Evolutionary conservation across 148 eudicot species (phyloP).

Genomic region (Rhododendron henanense): DNA sequence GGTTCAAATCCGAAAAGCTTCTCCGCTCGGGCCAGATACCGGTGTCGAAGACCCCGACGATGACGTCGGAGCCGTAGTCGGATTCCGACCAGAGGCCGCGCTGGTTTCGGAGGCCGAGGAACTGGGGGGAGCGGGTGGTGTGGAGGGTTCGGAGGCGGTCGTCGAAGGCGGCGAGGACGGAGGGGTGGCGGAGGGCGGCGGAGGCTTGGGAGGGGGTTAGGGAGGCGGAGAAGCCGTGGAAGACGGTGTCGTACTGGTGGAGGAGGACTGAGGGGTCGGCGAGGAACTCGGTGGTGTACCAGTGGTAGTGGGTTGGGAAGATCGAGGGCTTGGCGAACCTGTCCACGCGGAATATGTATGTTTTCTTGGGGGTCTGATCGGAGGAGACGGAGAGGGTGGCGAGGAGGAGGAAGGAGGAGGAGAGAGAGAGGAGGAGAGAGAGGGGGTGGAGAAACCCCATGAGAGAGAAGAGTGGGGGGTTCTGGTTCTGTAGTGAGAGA

Average conservation of each 20-base stretch:
- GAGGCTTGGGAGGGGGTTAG: slow-evolving; percentile 46
- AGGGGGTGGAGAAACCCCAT: slow-evolving; percentile 25
- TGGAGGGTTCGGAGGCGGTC: slow-evolving; percentile 72
- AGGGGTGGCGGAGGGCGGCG: slow-evolving; percentile 42
- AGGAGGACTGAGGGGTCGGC: slow-evolving; percentile 44
- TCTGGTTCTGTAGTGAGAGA: background rate
- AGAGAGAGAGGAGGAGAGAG: background rate
- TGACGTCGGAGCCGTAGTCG: slow-evolving; percentile 92
- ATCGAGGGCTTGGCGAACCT: slow-evolving; percentile 59
- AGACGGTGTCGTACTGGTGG: slow-evolving; percentile 81
- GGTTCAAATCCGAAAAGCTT: slow-evolving; percentile 75
- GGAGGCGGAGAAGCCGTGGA: slow-evolving; percentile 84
- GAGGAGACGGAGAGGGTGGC: background rate
- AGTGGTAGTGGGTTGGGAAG: slow-evolving; percentile 69
- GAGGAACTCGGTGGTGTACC: slow-evolving; percentile 70
- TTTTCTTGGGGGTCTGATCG: slow-evolving; percentile 20
- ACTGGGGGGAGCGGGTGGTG: slow-evolving; percentile 96
- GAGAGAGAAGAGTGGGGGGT: slow-evolving; percentile 10
- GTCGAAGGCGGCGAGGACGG: slow-evolving; percentile 63
- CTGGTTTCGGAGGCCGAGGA: slow-evolving; percentile 77
- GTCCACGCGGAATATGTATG: slow-evolving; percentile 65
- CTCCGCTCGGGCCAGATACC: slow-evolving; percentile 87
- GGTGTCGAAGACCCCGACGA: slow-evolving; percentile 79
- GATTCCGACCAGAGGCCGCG: slow-evolving; percentile 88
- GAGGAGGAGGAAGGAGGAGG: slow-evolving; percentile 17